Conservation (phyloP, 805 yeast species). For the Barnettozyma botsteinii region DNA sequence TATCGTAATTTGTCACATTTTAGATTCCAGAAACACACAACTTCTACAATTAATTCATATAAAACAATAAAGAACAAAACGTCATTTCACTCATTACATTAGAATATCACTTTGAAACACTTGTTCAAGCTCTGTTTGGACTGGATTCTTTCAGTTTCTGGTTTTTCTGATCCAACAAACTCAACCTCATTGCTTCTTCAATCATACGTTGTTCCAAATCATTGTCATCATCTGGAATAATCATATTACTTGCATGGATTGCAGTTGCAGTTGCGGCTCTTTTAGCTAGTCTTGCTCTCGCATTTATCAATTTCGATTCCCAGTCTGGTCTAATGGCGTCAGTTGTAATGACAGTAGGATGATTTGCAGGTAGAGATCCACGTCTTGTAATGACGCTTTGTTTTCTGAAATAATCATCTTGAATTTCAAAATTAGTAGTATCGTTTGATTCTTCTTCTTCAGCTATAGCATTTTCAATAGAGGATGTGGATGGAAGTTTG, state of each 20-base stretch:
- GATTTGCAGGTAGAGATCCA: constrained; percentile 58
- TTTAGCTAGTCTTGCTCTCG: constrained; percentile 72
- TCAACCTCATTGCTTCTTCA: constrained; percentile 74
- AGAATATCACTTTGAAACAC: too few species aligned
- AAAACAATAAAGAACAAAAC: too few species aligned
- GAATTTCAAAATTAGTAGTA: constrained; percentile 8
- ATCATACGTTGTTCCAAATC: constrained; percentile 73
- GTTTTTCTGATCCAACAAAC: constrained; percentile 65
- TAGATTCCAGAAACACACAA: too few species aligned
- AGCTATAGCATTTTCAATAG: constrained; percentile 3
- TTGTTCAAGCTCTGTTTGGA: constrained; percentile 2
- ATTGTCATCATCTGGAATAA: constrained; percentile 37
- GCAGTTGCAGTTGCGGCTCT: constrained; percentile 93
- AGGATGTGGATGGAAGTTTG: constrained; percentile 11
- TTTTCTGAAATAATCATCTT: constrained; percentile 15
- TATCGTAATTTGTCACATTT: too few species aligned
- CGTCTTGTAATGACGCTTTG: constrained; percentile 28
- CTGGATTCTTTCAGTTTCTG: constrained; percentile 32
- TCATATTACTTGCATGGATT: constrained; percentile 78
- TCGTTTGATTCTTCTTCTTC: constrained; percentile 13
- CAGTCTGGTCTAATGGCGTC: constrained; percentile 91
- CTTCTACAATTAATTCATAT: too few species aligned
- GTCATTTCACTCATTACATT: background rate
- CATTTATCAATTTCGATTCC: constrained; percentile 68
- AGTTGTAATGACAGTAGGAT: constrained; percentile 67